A percentile compares a stretch with the other conserved stretches of the same genome.
Evolutionary conservation across 495 filamentous ascomycete genomes (phyloP).

Genomic region (Daldinia vernicosa): DNA sequence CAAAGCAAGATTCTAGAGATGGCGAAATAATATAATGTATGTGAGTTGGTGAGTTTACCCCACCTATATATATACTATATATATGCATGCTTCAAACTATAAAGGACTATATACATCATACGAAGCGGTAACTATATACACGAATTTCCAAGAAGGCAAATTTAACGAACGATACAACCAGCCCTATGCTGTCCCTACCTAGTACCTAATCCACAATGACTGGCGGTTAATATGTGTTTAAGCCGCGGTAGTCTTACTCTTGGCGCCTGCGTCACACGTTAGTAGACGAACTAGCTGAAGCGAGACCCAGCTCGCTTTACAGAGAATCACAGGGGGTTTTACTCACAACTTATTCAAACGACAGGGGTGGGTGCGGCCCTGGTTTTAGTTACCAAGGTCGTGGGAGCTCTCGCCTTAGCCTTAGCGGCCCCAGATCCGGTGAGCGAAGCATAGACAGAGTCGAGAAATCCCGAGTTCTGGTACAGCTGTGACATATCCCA

Average conservation of each 20-base stretch:
- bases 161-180: constrained; percentile 3
- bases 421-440: constrained; percentile 23
- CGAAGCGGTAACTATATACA: constrained; percentile 31
- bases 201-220: background rate
- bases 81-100: constrained; percentile 16
- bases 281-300: constrained; percentile 6
- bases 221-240: background rate
- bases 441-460: constrained; percentile 48
- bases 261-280: constrained; percentile 14
- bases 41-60: constrained; percentile 12
- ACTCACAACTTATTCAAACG: constrained; percentile 51
- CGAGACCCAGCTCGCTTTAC: background rate
- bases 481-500: constrained; percentile 75
- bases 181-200: background rate
- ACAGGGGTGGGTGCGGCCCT: constrained; percentile 34
- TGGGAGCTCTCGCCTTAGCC: constrained; percentile 17
- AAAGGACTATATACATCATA: background rate
- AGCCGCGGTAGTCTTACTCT: background rate
- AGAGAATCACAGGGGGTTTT: constrained; percentile 7
- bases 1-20: background rate
- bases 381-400: constrained; percentile 32
- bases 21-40: constrained; percentile 5
- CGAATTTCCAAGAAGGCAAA: constrained; percentile 11
- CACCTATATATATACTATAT: constrained; percentile 22
- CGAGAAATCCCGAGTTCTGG: constrained; percentile 66